Conservation (phyloP, 805 yeast genomes). For the Candida taoyuanica region DNA sequence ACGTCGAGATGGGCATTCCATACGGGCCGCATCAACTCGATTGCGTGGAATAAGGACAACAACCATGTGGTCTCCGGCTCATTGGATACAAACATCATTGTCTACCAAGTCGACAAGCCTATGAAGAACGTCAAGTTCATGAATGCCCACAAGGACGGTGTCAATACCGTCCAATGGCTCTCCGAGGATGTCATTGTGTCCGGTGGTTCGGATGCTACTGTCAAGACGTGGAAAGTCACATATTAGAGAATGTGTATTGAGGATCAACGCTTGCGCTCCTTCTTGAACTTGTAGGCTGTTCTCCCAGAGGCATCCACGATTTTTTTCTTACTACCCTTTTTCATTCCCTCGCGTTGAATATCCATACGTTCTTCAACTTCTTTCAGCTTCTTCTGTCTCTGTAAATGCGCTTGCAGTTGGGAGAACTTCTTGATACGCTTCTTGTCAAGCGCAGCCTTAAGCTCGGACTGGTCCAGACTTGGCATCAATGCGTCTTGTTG, state of each 20-base stretch:
- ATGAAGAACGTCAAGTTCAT: constrained; percentile 66
- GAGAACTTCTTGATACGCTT: constrained; percentile 60
- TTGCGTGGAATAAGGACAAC: constrained; percentile 75
- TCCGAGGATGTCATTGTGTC: constrained; percentile 47
- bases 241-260: constrained; percentile 3
- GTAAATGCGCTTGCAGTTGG: constrained; percentile 57
- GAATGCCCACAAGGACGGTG: constrained; percentile 89
- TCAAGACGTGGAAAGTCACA: constrained; percentile 62
- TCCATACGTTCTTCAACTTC: constrained; percentile 71
- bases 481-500: constrained; percentile 30
- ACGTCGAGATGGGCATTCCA: constrained; percentile 97
- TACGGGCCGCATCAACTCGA: constrained; percentile 71
- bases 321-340: constrained; percentile 83
- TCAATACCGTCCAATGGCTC: constrained; percentile 68
- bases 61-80: constrained; percentile 75
- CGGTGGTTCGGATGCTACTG: constrained; percentile 77
- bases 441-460: constrained; percentile 39
- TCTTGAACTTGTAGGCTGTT: constrained; percentile 79
- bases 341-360: constrained; percentile 81
- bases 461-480: constrained; percentile 26
- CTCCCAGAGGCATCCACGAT: constrained; percentile 61
- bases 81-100: constrained; percentile 72
- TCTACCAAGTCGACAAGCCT: constrained; percentile 78
- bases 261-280: constrained; percentile 53
- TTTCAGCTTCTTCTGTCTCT: constrained; percentile 63